Evolutionary conservation across 495 filamentous ascomycete species (phyloP).

Genomic region (Ascobolus immersus): DNA sequence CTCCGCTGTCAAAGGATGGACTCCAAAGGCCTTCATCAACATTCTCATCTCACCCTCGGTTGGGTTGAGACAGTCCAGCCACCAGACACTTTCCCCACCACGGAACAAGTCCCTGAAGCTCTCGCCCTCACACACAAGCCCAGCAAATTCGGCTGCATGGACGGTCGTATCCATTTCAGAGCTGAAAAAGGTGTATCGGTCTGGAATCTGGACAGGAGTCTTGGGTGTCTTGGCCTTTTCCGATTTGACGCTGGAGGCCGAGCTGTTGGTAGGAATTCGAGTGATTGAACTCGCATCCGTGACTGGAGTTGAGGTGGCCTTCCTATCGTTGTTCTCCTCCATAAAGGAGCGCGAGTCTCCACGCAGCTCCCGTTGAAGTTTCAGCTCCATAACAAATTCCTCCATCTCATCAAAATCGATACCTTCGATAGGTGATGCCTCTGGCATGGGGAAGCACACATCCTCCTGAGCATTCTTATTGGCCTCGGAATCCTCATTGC

Average conservation of each 20-base stretch:
- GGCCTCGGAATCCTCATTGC: slow-evolving; percentile 6
- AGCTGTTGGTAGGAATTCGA: too few relatives aligned
- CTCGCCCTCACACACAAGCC: slow-evolving; percentile 66
- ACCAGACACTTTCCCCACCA: slow-evolving; percentile 81
- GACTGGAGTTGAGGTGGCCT: slow-evolving; percentile 21
- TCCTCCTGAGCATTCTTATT: slow-evolving; percentile 42
- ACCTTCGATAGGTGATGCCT: slow-evolving; percentile 10
- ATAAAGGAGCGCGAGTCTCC: slow-evolving; percentile 39
- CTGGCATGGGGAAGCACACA: slow-evolving; percentile 56
- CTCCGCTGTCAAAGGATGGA: slow-evolving; percentile 81
- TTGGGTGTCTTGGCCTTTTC: too few relatives aligned
- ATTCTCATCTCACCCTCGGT: slow-evolving; percentile 84
- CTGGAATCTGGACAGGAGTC: slow-evolving; percentile 22
- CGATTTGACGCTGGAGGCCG: slow-evolving; percentile 2
- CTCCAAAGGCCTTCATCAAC: slow-evolving; percentile 72
- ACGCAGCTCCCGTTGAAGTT: slow-evolving; percentile 11
- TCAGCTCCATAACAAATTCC: slow-evolving; percentile 18
- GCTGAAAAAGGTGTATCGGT: slow-evolving; percentile 85
- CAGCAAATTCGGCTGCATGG: slow-evolving; percentile 67
- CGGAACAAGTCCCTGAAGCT: slow-evolving; percentile 69
- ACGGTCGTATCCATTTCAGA: slow-evolving; percentile 78
- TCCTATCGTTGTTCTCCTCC: slow-evolving; percentile 80
- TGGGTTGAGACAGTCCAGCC: slow-evolving; percentile 76
- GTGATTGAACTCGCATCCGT: too few relatives aligned
- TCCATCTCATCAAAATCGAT: slow-evolving; percentile 18